Evolutionary conservation across 2,329 filamentous ascomycete species (phyloP), one percentile per base, ranked within the genome.

Genomic region (Trichoderma citrinoviride): DNA sequence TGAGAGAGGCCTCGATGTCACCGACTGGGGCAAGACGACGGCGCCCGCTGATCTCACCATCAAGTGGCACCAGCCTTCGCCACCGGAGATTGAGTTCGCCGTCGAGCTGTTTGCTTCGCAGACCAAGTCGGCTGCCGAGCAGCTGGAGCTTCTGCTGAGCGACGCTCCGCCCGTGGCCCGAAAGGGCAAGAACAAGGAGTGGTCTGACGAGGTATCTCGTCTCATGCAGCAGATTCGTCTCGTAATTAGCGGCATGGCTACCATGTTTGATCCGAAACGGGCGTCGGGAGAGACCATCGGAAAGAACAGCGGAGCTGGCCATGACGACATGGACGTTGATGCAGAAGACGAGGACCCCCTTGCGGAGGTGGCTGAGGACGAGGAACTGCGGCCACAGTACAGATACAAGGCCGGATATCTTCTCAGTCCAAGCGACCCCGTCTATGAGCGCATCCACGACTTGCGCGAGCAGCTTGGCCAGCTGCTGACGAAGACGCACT

Each of bases 171-270:
- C 88, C 2, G 89, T 98, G 61, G 96, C 93, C 76, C 87, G 94
- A 64, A 94, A 93, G 70, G 95, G 95, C 43, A 97, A 94, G 75
- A 96, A 96, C 70, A 99, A 98, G 77, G 94, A 97, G 72, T 99
- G 95, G 95, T 97, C 94, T 0, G 95, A 99, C 75, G 96, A 99
- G 75, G 90, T 98, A 29, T 94, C 93, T 2, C 84, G 95, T 63
- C 92, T 97, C 69, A 83, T 99, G 64, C 91, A 94, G 14, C 88
- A 97, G 58, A 82, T 99, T 15, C 85, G 94, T 33, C 83, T 99
- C n/a, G 87, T 97, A 50, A 87, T 96, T 27, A 96, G 94, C 3
- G 95, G 95, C 61, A 88, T 97, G 65, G 93, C 94, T 7, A 89
- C 91, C 1, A 82, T 99, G 12, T 98, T 99, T 73, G 92, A 97